A percentile compares a stretch with the other conserved stretches of the same genome.
Evolutionary conservation across 2,329 filamentous ascomycete genomes (phyloP).

Genomic region (Colletotrichum incanum): DNA sequence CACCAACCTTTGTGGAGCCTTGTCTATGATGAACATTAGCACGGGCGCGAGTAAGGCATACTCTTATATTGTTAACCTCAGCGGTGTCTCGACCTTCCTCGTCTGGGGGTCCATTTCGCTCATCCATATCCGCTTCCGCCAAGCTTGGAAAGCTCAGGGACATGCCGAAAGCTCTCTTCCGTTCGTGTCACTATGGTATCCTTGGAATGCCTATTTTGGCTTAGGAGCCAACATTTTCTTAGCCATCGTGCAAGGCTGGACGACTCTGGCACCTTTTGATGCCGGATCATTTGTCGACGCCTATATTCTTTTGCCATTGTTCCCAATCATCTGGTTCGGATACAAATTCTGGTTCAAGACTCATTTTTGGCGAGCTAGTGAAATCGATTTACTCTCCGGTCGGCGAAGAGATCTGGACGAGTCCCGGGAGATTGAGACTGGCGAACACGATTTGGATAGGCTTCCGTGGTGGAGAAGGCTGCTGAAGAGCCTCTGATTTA

Average conservation of each 20-base stretch:
- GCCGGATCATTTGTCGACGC: slow-evolving; percentile 74
- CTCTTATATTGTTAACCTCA: slow-evolving; percentile 79
- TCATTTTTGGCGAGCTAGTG: slow-evolving; percentile 62
- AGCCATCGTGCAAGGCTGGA: slow-evolving; percentile 74
- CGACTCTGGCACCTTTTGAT: slow-evolving; percentile 71
- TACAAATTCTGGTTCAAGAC: slow-evolving; percentile 72
- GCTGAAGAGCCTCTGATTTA: slow-evolving; percentile 57
- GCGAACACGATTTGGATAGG: slow-evolving; percentile 45
- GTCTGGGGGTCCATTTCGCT: slow-evolving; percentile 81
- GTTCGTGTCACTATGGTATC: slow-evolving; percentile 69
- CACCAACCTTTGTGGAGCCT: slow-evolving; percentile 78
- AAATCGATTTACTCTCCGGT: slow-evolving; percentile 72
- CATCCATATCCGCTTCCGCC: slow-evolving; percentile 80
- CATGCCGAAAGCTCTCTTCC: slow-evolving; percentile 69
- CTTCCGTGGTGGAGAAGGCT: slow-evolving; percentile 61
- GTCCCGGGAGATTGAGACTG: slow-evolving; percentile 52
- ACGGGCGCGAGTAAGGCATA: slow-evolving; percentile 78
- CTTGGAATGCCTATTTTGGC: slow-evolving; percentile 73
- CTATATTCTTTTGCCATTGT: slow-evolving; percentile 74
- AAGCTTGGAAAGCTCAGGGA: slow-evolving; percentile 73
- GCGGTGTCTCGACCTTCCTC: slow-evolving; percentile 79
- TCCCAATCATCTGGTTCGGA: slow-evolving; percentile 69
- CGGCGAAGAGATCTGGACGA: slow-evolving; percentile 70
- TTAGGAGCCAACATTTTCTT: slow-evolving; percentile 72
- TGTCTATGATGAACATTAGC: slow-evolving; percentile 83